These are phyloP conservation scores for Cercophora scortea DNA, from an alignment of 495 filamentous ascomycete species.

Conservation along the genomic window DNA sequence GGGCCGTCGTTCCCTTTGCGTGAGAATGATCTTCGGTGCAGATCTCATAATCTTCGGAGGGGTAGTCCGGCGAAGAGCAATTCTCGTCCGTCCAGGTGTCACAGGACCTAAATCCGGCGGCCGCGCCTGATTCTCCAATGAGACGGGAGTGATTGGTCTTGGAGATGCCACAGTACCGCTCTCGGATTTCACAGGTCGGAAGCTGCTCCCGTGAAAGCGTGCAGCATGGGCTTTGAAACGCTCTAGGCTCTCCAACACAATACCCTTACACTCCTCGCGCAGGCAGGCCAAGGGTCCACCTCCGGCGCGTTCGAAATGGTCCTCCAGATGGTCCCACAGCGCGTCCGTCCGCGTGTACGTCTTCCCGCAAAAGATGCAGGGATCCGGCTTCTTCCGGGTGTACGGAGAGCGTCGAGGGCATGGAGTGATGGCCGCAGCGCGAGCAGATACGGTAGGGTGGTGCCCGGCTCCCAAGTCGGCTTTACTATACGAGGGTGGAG, in stretches of 20 bases:
- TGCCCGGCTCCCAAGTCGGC: neutral
- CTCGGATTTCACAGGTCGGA: too few species aligned
- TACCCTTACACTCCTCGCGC: slow-evolving; percentile 1
- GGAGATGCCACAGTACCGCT: too few species aligned
- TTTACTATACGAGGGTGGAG: neutral
- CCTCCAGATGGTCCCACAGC: slow-evolving; percentile 9
- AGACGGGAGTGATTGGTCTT: too few species aligned
- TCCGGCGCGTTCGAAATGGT: slow-evolving; percentile 1
- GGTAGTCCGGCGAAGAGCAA: too few species aligned
- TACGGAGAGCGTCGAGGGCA: neutral
- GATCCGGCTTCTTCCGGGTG: slow-evolving; percentile 4
- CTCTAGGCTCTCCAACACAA: neutral
- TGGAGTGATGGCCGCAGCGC: neutral
- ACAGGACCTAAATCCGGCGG: too few species aligned
- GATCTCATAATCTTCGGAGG: too few species aligned
- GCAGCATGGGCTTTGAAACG: slow-evolving; percentile 7
- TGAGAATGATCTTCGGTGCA: too few species aligned
- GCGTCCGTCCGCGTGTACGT: slow-evolving; percentile 4
- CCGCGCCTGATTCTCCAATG: too few species aligned
- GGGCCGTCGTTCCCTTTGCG: too few species aligned
- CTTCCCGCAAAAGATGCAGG: slow-evolving; percentile 12
- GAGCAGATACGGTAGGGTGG: neutral
- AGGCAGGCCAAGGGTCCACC: slow-evolving; percentile 5
- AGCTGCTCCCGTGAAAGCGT: slow-evolving; percentile 5
- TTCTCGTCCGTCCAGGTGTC: too few species aligned